These are phyloP conservation scores for Lumnitzera racemosa DNA, from an alignment of 345 rosid species.

Conservation along the genomic window DNA sequence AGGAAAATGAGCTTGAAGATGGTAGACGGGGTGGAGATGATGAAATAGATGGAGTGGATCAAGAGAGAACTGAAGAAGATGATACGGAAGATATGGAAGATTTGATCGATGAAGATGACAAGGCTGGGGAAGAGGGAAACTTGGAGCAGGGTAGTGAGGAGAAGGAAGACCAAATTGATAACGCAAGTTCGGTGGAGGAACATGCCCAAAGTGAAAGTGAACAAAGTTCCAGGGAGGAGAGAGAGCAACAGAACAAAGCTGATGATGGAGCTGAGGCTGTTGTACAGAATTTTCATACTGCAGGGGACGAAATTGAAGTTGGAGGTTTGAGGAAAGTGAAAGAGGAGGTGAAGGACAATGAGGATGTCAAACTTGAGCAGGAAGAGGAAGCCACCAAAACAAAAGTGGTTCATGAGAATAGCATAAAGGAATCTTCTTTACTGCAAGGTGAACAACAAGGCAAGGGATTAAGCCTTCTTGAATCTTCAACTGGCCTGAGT, in stretches of 20 bases:
- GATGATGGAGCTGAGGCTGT: slow-evolving; percentile 15
- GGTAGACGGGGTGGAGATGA: slow-evolving; percentile 41
- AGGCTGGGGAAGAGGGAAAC: slow-evolving; percentile 26
- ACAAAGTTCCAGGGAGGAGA: slow-evolving; percentile 3
- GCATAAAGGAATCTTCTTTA: too few relatives aligned
- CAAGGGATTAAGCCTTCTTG: too few relatives aligned
- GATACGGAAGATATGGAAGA: slow-evolving; percentile 48
- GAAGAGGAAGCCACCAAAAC: too few relatives aligned
- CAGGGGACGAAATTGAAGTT: slow-evolving; percentile 1
- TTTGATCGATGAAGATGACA: slow-evolving; percentile 51
- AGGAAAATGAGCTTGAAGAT: slow-evolving; percentile 15
- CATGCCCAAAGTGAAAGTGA: slow-evolving; percentile 9
- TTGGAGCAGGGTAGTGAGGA: slow-evolving; percentile 22
- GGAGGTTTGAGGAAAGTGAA: slow-evolving; percentile 10
- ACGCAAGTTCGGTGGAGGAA: slow-evolving; percentile 12
- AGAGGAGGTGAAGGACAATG: slow-evolving; percentile 5
- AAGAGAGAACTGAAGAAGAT: slow-evolving; percentile 38
- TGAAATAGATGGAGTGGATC: slow-evolving; percentile 36
- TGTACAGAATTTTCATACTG: slow-evolving; percentile 2
- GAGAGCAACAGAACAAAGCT: slow-evolving; percentile 20
- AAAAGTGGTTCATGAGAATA: too few relatives aligned
- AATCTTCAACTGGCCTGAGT: too few relatives aligned
- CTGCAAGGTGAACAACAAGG: too few relatives aligned
- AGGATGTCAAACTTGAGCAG: neutral
- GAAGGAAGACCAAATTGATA: slow-evolving; percentile 15